Percentiles rank a stretch among this genome's conserved stretches.
Conservation (phyloP, 768 basidiomycete species). For the Kwoniella dejecticola region DNA sequence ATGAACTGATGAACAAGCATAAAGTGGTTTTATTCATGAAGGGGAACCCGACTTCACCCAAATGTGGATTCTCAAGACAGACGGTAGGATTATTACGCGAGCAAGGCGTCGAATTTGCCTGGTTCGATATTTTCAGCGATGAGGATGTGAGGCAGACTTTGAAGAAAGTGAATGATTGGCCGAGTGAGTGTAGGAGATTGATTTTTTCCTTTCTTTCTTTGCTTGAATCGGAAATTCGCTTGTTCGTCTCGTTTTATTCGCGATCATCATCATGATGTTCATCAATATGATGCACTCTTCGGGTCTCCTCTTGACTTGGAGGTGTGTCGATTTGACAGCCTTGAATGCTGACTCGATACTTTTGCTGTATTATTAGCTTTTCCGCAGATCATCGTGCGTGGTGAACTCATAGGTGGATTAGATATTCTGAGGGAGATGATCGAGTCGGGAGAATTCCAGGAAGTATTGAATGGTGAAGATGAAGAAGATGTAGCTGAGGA, state of each 20-base stretch:
- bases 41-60: slow-evolving; percentile 72
- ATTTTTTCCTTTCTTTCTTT: too few species aligned
- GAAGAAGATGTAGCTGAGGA: slow-evolving; percentile 27
- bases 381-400: slow-evolving; percentile 60
- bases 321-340: too few species aligned
- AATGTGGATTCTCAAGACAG: slow-evolving; percentile 82
- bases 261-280: too few species aligned
- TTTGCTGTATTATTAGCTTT: too few species aligned
- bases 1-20: slow-evolving; percentile 72
- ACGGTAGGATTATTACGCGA: slow-evolving; percentile 70
- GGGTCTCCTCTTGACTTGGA: too few species aligned
- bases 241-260: too few species aligned
- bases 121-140: slow-evolving; percentile 81
- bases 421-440: slow-evolving; percentile 91
- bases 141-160: slow-evolving; percentile 77
- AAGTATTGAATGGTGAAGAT: slow-evolving; percentile 46
- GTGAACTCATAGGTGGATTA: slow-evolving; percentile 91
- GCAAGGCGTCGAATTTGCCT: slow-evolving; percentile 66
- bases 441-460: slow-evolving; percentile 72
- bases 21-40: slow-evolving; percentile 89
- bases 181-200: slow-evolving; percentile 58
- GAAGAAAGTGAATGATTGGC: slow-evolving; percentile 80
- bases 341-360: too few species aligned
- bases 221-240: too few species aligned
- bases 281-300: too few species aligned